A percentile compares a stretch with the other conserved stretches of the same genome.
Evolutionary conservation across 2,329 filamentous ascomycete genomes (phyloP).

Genomic region (Phialophora verrucosa): DNA sequence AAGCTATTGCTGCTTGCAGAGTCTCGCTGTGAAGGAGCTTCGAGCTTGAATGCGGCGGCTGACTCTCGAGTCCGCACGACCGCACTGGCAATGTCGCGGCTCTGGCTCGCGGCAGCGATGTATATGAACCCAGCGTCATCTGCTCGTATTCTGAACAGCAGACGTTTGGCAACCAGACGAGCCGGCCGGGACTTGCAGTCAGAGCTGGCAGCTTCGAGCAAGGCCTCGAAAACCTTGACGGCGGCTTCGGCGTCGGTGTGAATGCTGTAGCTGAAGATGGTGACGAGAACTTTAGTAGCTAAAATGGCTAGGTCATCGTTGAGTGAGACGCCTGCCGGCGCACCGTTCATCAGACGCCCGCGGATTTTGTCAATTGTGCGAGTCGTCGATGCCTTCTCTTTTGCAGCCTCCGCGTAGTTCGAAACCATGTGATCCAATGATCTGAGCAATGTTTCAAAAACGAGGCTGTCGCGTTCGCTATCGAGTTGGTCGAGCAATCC

Average conservation of each 20-base stretch:
- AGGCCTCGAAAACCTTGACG: slow-evolving; percentile 26
- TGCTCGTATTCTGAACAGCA: slow-evolving; percentile 81
- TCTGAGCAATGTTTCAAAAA: slow-evolving; percentile 27
- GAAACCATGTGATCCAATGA: slow-evolving; percentile 29
- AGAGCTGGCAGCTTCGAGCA: slow-evolving; percentile 30
- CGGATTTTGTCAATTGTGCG: slow-evolving; percentile 27
- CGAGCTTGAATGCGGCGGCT: slow-evolving; percentile 44
- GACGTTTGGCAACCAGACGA: slow-evolving; percentile 74
- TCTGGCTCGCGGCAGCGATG: slow-evolving; percentile 72
- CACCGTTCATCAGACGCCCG: slow-evolving; percentile 14
- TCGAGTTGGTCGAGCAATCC: slow-evolving; percentile 27
- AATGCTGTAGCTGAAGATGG: slow-evolving; percentile 33
- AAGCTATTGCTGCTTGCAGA: slow-evolving; percentile 33
- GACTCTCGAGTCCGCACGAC: slow-evolving; percentile 69
- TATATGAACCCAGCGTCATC: slow-evolving; percentile 80
- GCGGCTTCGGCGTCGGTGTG: slow-evolving; percentile 22
- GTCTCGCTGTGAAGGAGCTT: slow-evolving; percentile 29
- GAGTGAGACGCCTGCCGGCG: slow-evolving; percentile 15
- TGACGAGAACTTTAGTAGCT: slow-evolving; percentile 31
- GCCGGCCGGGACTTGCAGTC: slow-evolving; percentile 67
- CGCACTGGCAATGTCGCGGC: slow-evolving; percentile 72
- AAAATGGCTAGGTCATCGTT: slow-evolving; percentile 27
- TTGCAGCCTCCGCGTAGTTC: slow-evolving; percentile 28
- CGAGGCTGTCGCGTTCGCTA: slow-evolving; percentile 28
- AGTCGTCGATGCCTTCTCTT: slow-evolving; percentile 19